A percentile compares a stretch with the other conserved stretches of the same genome.
Evolutionary conservation across 306 rosid species (phyloP).

Genomic region (Datisca glomerata): DNA sequence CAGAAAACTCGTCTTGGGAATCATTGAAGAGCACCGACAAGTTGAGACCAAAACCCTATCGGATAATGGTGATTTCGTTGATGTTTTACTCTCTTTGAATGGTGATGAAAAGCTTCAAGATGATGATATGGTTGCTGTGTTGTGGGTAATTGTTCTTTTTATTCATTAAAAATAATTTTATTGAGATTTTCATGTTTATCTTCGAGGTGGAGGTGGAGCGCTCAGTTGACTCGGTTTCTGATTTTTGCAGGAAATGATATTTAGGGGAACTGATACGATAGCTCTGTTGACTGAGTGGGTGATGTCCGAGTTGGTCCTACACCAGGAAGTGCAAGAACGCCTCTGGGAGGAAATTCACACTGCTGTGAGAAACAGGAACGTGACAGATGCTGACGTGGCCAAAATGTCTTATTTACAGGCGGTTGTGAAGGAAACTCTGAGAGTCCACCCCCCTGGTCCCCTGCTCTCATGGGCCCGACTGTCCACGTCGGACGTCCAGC

Average conservation of each 20-base stretch:
- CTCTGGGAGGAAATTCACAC: slow-evolving; percentile 19
- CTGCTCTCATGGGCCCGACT: slow-evolving; percentile 54
- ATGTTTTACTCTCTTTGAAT: slow-evolving; percentile 35
- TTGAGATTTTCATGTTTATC: neutral
- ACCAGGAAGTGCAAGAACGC: slow-evolving; percentile 20
- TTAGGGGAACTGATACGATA: slow-evolving; percentile 44
- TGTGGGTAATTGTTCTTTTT: slow-evolving; percentile 43
- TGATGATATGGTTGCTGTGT: slow-evolving; percentile 41
- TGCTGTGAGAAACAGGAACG: slow-evolving; percentile 4
- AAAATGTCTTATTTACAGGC: slow-evolving; percentile 34
- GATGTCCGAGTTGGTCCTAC: slow-evolving; percentile 37
- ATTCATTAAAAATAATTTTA: no score
- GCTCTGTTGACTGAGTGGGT: slow-evolving; percentile 48
- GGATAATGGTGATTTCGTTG: slow-evolving; percentile 38
- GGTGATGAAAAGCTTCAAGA: slow-evolving; percentile 35
- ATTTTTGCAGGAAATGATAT: slow-evolving; percentile 47
- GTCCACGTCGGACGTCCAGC: slow-evolving; percentile 40
- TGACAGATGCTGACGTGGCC: slow-evolving; percentile 34
- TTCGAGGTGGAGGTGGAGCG: neutral
- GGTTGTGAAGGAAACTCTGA: slow-evolving; percentile 40
- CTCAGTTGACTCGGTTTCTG: neutral
- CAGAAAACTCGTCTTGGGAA: slow-evolving; percentile 16
- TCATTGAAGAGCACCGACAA: slow-evolving; percentile 32
- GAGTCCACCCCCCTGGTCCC: slow-evolving; percentile 53
- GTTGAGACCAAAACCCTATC: neutral